A percentile compares a stretch with the other conserved stretches of the same genome.
Evolutionary conservation across 108 stramenopile species (phyloP).

Genomic region (Stephanodiscus triporus): DNA sequence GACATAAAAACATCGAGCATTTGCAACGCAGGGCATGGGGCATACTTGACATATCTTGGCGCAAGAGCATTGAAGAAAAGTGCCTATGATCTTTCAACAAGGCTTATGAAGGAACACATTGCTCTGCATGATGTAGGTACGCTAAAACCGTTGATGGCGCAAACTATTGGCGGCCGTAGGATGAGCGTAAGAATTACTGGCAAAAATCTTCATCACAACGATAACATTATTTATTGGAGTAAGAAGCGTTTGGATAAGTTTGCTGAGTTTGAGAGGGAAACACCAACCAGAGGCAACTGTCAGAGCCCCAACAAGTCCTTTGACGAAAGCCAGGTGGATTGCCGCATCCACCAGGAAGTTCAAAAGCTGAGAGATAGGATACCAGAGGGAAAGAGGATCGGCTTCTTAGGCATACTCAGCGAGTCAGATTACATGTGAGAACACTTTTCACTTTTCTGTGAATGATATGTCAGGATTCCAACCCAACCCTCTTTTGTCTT

Average conservation of each 20-base stretch:
- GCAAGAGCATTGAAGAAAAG: slow-evolving; percentile 49
- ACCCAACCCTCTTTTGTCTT: neutral
- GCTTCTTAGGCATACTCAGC: slow-evolving; percentile 35
- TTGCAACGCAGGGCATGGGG: slow-evolving; percentile 66
- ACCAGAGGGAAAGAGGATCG: slow-evolving; percentile 27
- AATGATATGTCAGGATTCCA: neutral
- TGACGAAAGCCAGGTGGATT: slow-evolving; percentile 25
- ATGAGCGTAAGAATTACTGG: slow-evolving; percentile 54
- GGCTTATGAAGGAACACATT: slow-evolving; percentile 9
- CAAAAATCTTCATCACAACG: slow-evolving; percentile 45
- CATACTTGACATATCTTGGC: slow-evolving; percentile 72
- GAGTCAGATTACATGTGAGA: slow-evolving; percentile 37
- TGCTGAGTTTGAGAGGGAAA: neutral
- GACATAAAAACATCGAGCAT: slow-evolving; percentile 57
- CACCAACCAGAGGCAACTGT: neutral
- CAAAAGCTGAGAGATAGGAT: slow-evolving; percentile 14
- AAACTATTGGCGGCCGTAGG: slow-evolving; percentile 23
- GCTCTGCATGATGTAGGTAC: neutral
- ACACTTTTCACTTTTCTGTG: neutral
- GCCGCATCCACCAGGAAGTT: slow-evolving; percentile 24
- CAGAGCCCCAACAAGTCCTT: slow-evolving; percentile 1
- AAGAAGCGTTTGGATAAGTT: slow-evolving; percentile 20
- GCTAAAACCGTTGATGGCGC: slow-evolving; percentile 27
- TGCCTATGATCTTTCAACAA: slow-evolving; percentile 14
- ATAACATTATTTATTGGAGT: slow-evolving; percentile 47